Evolutionary conservation across 225 moss, liverwort and hornwort species (phyloP).

Genomic region (Pleurozium schreberi): DNA sequence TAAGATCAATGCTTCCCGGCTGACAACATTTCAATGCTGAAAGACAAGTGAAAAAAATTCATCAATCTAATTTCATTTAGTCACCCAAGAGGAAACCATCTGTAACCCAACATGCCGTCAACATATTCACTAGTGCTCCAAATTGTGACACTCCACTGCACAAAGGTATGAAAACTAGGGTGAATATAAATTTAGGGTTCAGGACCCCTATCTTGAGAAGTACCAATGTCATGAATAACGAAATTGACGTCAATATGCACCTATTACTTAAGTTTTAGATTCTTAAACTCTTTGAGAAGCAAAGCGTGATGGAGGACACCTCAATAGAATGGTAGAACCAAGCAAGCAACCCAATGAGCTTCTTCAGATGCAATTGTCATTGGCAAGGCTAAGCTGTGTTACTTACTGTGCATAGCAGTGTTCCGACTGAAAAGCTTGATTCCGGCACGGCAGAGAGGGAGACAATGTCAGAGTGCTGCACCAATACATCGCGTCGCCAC

Average conservation of each 20-base stretch:
- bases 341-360: neutral
- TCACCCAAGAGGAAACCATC: neutral
- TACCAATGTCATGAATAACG: neutral
- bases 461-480: neutral
- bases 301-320: neutral
- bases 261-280: neutral
- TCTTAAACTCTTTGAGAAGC: neutral
- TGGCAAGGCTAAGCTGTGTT: neutral
- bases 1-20: neutral
- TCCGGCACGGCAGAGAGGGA: neutral
- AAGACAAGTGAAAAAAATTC: neutral
- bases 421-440: neutral
- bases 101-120: neutral
- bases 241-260: neutral
- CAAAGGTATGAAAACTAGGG: neutral
- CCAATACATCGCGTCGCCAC: slow-evolving; percentile 11
- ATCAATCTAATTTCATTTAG: neutral
- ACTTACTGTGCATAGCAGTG: slow-evolving; percentile 23
- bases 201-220: neutral
- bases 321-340: neutral
- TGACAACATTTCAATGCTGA: slow-evolving; percentile 32
- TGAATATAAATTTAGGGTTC: neutral
- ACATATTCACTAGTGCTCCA: neutral
- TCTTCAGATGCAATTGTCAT: neutral
- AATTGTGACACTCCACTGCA: neutral